Evolutionary conservation across 1,284 basidiomycete species (phyloP).

Genomic region (Rhodotorula sp.): DNA sequence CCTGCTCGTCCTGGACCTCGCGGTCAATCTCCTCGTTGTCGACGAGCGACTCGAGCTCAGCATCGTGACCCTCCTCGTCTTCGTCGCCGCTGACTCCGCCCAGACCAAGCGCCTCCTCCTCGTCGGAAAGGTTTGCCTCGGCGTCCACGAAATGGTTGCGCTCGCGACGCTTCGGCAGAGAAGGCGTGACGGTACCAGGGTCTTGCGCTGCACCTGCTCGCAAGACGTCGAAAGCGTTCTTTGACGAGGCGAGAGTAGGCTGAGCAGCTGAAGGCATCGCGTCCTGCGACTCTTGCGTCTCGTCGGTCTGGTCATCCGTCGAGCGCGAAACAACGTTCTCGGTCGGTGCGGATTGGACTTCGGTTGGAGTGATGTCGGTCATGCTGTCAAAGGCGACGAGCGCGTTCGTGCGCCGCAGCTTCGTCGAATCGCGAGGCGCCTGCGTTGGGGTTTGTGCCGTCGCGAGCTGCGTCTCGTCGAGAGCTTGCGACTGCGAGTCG

Average conservation of each 20-base stretch:
- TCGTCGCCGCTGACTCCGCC: conserved; percentile 32
- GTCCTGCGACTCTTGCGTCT: conserved; percentile 14
- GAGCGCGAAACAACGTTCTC: conserved; percentile 1
- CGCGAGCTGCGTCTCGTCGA: conserved; percentile 30
- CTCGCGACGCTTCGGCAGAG: background rate
- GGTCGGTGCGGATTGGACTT: conserved; percentile 5
- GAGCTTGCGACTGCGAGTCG: conserved; percentile 24
- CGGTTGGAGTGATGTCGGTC: background rate
- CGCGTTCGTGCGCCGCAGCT: conserved; percentile 21
- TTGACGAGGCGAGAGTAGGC: background rate
- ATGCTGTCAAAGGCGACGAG: conserved; percentile 6
- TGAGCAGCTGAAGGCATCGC: conserved; percentile 28
- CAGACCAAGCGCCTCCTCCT: conserved; percentile 21
- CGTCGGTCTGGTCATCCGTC: background rate
- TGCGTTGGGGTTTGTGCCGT: conserved; percentile 32
- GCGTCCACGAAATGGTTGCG: conserved; percentile 26
- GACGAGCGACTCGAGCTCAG: conserved; percentile 34
- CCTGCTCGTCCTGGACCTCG: conserved; percentile 28
- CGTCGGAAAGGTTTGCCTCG: conserved; percentile 32
- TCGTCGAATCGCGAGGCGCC: conserved; percentile 2
- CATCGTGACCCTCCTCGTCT: conserved; percentile 34
- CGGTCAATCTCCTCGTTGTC: conserved; percentile 30
- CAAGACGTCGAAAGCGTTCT: conserved; percentile 27
- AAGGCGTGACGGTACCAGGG: background rate
- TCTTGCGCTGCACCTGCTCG: background rate